Percentiles rank a stretch among this genome's conserved stretches.
Conservation (phyloP, 768 basidiomycete species). For the Tulasnella calospora region DNA sequence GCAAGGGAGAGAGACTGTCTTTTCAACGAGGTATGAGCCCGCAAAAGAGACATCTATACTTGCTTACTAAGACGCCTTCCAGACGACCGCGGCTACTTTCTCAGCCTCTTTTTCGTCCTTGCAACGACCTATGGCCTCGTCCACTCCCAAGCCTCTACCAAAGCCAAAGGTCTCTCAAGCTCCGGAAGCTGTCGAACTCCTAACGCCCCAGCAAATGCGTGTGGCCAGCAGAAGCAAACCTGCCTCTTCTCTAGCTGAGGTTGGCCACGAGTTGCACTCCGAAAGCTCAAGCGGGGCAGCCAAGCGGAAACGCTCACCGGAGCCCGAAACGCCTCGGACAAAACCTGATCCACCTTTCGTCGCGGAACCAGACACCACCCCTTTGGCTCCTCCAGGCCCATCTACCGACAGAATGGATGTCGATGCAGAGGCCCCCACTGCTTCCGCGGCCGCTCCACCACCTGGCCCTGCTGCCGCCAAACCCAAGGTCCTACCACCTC, state of each 20-base stretch:
- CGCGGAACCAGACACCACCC: not conserved
- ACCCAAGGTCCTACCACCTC: not conserved
- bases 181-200: not conserved
- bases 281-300: not conserved
- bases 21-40: slow-evolving; percentile 50
- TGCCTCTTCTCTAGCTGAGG: not conserved
- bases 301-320: not conserved
- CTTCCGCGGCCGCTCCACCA: not conserved
- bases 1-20: slow-evolving; percentile 62
- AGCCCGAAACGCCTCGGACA: not conserved
- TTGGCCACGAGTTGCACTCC: not conserved
- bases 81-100: slow-evolving; percentile 14
- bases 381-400: not conserved
- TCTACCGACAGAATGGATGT: not conserved
- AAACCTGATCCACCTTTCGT: not conserved
- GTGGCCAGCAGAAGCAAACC: not conserved
- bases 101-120: not conserved
- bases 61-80: not conserved
- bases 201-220: slow-evolving; percentile 6
- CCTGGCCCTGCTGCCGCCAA: not conserved
- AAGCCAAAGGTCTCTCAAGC: not conserved
- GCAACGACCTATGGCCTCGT: not conserved
- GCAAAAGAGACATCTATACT: not conserved
- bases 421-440: not conserved
- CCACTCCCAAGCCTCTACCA: not conserved